Percentiles rank a stretch among this genome's conserved stretches.
These are phyloP conservation scores for Platanus orientalis DNA, from an alignment of 164 flowering plant species.

Conservation along the genomic window DNA sequence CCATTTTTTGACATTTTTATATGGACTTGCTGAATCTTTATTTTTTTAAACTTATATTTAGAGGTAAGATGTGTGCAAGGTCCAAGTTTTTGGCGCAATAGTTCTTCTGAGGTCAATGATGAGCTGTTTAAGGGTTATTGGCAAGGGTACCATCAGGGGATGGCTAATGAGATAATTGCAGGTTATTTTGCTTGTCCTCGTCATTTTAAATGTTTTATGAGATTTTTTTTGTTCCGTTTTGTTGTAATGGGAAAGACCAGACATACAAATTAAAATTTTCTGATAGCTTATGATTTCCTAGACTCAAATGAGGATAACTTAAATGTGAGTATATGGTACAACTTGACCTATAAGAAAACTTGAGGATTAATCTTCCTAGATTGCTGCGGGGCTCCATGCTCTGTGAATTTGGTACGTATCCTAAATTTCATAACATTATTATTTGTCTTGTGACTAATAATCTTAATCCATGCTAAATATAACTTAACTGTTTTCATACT, in stretches of 20 bases:
- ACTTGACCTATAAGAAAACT: slow-evolving; percentile 50
- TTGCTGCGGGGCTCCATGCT: slow-evolving; percentile 55
- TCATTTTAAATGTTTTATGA: not conserved
- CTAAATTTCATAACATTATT: not conserved
- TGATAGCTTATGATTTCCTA: slow-evolving; percentile 75
- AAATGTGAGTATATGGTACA: slow-evolving; percentile 74
- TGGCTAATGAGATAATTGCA: slow-evolving; percentile 57
- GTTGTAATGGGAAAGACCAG: too few species aligned
- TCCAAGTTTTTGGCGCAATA: slow-evolving; percentile 53
- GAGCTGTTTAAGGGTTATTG: slow-evolving; percentile 49
- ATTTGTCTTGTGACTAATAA: not conserved
- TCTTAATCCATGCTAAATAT: too few species aligned
- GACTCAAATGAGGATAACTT: slow-evolving; percentile 46
- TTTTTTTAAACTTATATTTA: too few species aligned
- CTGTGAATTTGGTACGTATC: slow-evolving; percentile 61
- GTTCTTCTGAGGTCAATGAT: slow-evolving; percentile 47
- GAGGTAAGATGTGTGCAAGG: slow-evolving; percentile 55
- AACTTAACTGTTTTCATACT: too few species aligned
- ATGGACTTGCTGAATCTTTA: too few species aligned
- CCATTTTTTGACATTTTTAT: too few species aligned
- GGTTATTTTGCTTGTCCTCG: slow-evolving; percentile 33
- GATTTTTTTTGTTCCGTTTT: not conserved
- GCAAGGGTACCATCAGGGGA: slow-evolving; percentile 46
- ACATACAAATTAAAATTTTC: not conserved
- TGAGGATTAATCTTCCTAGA: slow-evolving; percentile 22